These are phyloP conservation scores for Vitis rotundifolia DNA, from an alignment of 164 flowering plant genomes.

Conservation along the genomic window DNA sequence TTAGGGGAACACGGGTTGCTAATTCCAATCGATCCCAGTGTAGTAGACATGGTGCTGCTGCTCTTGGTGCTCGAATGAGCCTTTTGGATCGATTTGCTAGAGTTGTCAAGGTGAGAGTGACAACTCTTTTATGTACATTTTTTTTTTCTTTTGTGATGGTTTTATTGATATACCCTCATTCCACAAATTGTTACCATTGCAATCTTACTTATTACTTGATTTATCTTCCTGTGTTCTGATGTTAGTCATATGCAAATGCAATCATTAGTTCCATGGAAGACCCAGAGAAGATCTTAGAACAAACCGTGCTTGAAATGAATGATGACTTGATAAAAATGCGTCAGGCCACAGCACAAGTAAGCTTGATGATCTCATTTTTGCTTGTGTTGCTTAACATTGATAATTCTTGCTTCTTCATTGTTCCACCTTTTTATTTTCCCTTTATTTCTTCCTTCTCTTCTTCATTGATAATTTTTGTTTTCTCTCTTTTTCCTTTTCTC, in stretches of 20 bases:
- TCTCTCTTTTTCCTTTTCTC: background rate
- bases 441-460: background rate
- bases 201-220: conserved; percentile 1
- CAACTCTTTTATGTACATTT: too few species aligned
- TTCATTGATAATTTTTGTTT: background rate
- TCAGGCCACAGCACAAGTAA: conserved; percentile 98
- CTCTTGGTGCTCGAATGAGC: conserved; percentile 66
- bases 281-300: conserved; percentile 95
- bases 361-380: conserved; percentile 4
- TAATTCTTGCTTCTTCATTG: background rate
- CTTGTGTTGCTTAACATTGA: background rate
- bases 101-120: conserved; percentile 68
- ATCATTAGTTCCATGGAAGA: conserved; percentile 86
- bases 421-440: background rate
- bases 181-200: background rate
- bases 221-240: conserved; percentile 13
- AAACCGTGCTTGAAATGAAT: conserved; percentile 93
- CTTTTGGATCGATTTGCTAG: conserved; percentile 92
- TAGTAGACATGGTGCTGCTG: conserved; percentile 52
- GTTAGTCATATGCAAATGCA: conserved; percentile 93
- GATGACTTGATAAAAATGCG: conserved; percentile 96
- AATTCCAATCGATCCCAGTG: conserved; percentile 31
- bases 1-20: conserved; percentile 28
- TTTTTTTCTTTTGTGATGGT: too few species aligned
- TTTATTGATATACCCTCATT: too few species aligned